Percentiles rank a stretch among this genome's conserved stretches.
Evolutionary conservation across 495 filamentous ascomycete genomes (phyloP).

Genomic region (Daldinia concentrica): DNA sequence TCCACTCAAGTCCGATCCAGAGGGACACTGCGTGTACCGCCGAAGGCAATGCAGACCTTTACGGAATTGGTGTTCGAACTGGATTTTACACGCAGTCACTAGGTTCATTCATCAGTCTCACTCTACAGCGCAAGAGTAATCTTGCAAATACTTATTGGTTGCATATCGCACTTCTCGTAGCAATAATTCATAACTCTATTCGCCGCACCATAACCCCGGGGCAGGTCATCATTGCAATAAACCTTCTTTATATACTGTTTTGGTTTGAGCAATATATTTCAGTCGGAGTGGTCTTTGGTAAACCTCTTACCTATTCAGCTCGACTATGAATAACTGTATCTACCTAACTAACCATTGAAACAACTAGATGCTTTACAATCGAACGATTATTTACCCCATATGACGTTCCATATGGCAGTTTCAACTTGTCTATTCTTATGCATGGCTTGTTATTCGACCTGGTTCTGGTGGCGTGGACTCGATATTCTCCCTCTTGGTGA

Average conservation of each 20-base stretch:
- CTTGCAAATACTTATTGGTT: not conserved
- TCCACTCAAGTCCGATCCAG: not conserved
- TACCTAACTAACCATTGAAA: not conserved
- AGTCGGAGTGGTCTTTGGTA: too few relatives aligned
- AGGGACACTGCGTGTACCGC: not conserved
- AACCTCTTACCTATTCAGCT: too few relatives aligned
- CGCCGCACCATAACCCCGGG: not conserved
- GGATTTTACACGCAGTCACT: not conserved
- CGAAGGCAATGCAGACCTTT: not conserved
- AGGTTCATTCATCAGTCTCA: not conserved
- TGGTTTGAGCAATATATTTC: not conserved
- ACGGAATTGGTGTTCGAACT: not conserved
- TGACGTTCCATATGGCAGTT: too few relatives aligned
- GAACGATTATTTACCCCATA: too few relatives aligned
- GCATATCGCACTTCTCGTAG: not conserved
- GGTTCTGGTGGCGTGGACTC: not conserved
- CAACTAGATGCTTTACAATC: not conserved
- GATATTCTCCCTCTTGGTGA: not conserved
- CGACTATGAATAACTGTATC: too few relatives aligned
- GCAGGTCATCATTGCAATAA: not conserved
- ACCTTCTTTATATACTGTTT: not conserved
- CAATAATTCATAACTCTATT: not conserved
- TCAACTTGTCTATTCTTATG: not conserved
- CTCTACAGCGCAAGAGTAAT: not conserved
- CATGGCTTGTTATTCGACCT: not conserved